Evolutionary conservation across 1,284 basidiomycete genomes (phyloP).

Genomic region (Tetrapyrgos nigripes): DNA sequence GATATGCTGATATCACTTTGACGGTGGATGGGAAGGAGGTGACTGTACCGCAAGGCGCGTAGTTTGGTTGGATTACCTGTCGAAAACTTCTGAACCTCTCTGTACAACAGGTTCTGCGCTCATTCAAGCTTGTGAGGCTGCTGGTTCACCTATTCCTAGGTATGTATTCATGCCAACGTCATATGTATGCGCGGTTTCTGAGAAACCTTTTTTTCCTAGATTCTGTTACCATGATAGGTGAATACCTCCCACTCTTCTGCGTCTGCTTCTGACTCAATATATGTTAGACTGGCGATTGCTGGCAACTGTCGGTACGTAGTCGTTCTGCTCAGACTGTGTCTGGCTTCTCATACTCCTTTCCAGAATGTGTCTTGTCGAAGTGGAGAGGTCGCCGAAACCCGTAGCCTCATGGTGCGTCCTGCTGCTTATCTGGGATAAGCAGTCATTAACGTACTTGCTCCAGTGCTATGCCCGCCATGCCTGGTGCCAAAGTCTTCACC

Average conservation of each 20-base stretch:
- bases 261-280: conserved; percentile 24
- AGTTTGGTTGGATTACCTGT: conserved; percentile 19
- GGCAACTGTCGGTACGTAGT: conserved; percentile 89
- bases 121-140: conserved; percentile 96
- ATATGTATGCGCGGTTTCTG: conserved; percentile 17
- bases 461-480: conserved; percentile 98
- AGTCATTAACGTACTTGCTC: conserved; percentile 11
- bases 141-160: conserved; percentile 81
- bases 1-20: conserved; percentile 84
- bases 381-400: conserved; percentile 94
- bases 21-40: conserved; percentile 95
- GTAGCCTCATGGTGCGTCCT: conserved; percentile 78
- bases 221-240: conserved; percentile 95
- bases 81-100: conserved; percentile 18
- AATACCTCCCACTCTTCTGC: conserved; percentile 21
- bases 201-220: conserved; percentile 43
- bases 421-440: neutral
- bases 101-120: conserved; percentile 78
- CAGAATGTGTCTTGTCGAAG: conserved; percentile 97
- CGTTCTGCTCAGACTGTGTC: conserved; percentile 12
- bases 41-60: conserved; percentile 86
- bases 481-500: conserved; percentile 95
- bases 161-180: conserved; percentile 40
- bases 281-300: conserved; percentile 82
- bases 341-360: conserved; percentile 25